Base-by-base conservation (phyloP, 208 protist species). In the Crithidia fasciculata region DNA sequence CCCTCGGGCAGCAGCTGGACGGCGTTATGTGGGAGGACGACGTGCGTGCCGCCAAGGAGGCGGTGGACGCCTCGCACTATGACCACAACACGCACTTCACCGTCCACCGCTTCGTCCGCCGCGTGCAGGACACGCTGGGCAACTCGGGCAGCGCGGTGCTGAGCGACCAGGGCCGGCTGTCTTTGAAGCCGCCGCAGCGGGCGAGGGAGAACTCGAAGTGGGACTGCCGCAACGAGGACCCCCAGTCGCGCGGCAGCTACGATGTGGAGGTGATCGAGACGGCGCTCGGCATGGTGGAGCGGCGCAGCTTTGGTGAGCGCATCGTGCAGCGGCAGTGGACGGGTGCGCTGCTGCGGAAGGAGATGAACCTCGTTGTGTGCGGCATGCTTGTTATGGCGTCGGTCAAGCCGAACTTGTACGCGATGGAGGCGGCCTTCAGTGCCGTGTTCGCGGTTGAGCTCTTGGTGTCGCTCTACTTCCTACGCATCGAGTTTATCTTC, bases 171-270 rank as follows among this genome's bases (percentile, higher is more conserved):
- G 13, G 15, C 40, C 60, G 45, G 50, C 59, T 16, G 18, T 43
- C 15, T 6, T 10, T 59, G 45, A 74, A 60, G 60, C 16, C 49
- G 56, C 19, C 4, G 39, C 40, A 41, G 43, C 65, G 65, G 4
- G 28, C 9, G 16, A 68, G 58, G 52, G 53, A 69, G 6, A 74
- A 54, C 36, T n/a, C 53, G 3, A 84, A 80, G 74, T 95, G 90
- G 90, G 90, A 93, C 68, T 93, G 87, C 74, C 85, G 90, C 63
- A 93, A 95, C 72, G 87, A 95, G 69, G 87, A 92, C 66, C 90
- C 90, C 18, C 70, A 81, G 59, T 87, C 81, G 36, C 78, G 87
- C 2, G 80, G 83, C 16, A 75, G 54, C 47, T 91, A 89, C 55
- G 90, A 93, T 58, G 78, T 91, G 53, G 76, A 78, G 44, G 84